A percentile compares a stretch with the other conserved stretches of the same genome.
Conservation (phyloP, 192 early-diverging fungal species). For the Entomortierella parvispora region DNA sequence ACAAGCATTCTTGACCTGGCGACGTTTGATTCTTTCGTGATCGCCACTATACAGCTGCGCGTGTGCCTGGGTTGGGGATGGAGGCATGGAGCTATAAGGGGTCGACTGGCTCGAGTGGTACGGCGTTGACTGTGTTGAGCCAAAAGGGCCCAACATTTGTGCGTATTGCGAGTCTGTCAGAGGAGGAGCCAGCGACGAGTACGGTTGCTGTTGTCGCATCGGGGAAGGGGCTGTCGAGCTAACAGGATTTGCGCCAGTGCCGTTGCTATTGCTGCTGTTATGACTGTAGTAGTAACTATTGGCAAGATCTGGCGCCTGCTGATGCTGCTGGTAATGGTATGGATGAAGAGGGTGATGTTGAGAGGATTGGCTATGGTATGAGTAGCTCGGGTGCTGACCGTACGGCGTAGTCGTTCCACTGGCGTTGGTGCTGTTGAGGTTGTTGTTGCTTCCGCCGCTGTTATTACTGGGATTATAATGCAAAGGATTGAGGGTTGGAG, state of each 20-base stretch:
- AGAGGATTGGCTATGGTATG: constrained; percentile 10
- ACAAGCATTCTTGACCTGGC: constrained; percentile 93
- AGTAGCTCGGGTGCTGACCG: constrained; percentile 13
- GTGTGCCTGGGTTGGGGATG: constrained; percentile 37
- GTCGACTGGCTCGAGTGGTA: constrained; percentile 52
- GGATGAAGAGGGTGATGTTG: constrained; percentile 16
- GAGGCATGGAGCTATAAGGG: constrained; percentile 52
- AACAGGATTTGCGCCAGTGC: constrained; percentile 21
- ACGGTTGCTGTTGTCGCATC: constrained; percentile 41
- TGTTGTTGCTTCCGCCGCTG: constrained; percentile 11
- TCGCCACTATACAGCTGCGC: constrained; percentile 20
- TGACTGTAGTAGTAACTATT: constrained; percentile 13
- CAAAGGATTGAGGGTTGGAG: constrained; percentile 32
- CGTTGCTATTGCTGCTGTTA: constrained; percentile 11
- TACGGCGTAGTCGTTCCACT: background rate
- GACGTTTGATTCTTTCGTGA: constrained; percentile 63
- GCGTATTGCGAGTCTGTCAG: constrained; percentile 36
- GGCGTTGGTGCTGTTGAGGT: constrained; percentile 13
- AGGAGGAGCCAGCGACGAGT: constrained; percentile 38
- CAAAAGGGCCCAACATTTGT: constrained; percentile 37
- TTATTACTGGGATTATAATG: constrained; percentile 26
- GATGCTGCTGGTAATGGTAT: constrained; percentile 21
- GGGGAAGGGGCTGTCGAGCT: constrained; percentile 43
- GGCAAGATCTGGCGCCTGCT: background rate
- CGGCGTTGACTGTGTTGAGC: constrained; percentile 39